phyloP scores from a whole-genome alignment of 495 filamentous ascomycete species.

The Lepraria neglecta region DNA sequence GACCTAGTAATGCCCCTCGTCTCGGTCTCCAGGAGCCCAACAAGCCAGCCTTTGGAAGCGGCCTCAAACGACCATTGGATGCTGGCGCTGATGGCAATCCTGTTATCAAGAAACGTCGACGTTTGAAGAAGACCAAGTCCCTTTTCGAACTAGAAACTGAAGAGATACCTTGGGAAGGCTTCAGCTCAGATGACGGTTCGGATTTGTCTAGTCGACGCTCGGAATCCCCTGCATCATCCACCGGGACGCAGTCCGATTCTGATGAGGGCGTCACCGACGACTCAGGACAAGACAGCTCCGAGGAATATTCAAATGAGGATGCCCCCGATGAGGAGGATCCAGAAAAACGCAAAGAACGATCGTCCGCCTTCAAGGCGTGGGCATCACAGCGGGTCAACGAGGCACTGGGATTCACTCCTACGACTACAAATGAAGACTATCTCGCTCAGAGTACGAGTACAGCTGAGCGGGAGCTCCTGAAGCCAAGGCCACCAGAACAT shows the following conservation, averaged over 20 bases:
- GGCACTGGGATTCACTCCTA: constrained; percentile 56
- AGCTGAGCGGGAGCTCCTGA: constrained; percentile 11
- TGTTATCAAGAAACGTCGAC: constrained; percentile 60
- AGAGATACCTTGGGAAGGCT: constrained; percentile 56
- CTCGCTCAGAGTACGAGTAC: constrained; percentile 36
- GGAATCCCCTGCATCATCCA: constrained; percentile 8
- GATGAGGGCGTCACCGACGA: constrained; percentile 24
- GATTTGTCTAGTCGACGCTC: constrained; percentile 11
- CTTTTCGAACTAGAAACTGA: constrained; percentile 33
- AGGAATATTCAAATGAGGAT: constrained; percentile 17
- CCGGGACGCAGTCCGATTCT: constrained; percentile 17
- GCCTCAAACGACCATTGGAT: constrained; percentile 81
- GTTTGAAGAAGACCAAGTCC: constrained; percentile 30
- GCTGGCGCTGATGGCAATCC: constrained; percentile 70
- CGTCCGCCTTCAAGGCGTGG: constrained; percentile 90
- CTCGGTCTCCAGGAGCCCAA: neutral
- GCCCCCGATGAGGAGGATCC: constrained; percentile 32
- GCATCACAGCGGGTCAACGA: constrained; percentile 79
- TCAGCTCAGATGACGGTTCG: constrained; percentile 43
- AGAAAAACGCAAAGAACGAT: constrained; percentile 38
- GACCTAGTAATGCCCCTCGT: constrained; percentile 7
- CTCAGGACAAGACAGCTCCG: constrained; percentile 12
- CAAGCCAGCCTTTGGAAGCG: constrained; percentile 55
- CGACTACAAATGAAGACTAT: constrained; percentile 29
- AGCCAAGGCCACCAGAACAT: constrained; percentile 55